These are phyloP conservation scores for Cordyceps fumosorosea DNA, from an alignment of 2,329 filamentous ascomycete genomes.

Conservation along the genomic window DNA sequence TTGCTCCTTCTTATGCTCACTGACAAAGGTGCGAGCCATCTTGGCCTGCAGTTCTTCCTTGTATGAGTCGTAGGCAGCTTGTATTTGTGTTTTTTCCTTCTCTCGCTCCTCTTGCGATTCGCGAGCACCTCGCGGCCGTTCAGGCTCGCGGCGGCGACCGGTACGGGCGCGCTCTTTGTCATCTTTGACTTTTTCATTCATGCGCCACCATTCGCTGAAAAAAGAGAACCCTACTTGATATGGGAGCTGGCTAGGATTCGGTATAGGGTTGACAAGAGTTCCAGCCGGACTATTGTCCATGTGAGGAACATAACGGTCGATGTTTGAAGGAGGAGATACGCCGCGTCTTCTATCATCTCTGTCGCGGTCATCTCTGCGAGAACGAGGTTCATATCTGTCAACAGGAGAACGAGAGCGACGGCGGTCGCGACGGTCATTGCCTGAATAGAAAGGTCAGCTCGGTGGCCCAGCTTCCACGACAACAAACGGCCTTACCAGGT, in stretches of 20 bases:
- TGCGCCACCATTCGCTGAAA: constrained; percentile 81
- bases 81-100: constrained; percentile 72
- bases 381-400: constrained; percentile 70
- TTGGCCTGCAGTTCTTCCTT: constrained; percentile 64
- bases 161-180: constrained; percentile 67
- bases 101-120: constrained; percentile 68
- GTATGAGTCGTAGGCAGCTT: constrained; percentile 60
- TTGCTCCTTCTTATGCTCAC: constrained; percentile 88
- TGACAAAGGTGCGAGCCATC: constrained; percentile 86
- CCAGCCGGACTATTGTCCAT: constrained; percentile 48
- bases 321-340: constrained; percentile 59
- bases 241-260: constrained; percentile 64
- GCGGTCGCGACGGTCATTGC: constrained; percentile 52
- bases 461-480: not conserved
- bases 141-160: constrained; percentile 61
- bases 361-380: constrained; percentile 60
- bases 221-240: constrained; percentile 82
- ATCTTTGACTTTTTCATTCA: constrained; percentile 76
- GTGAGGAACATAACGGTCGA: constrained; percentile 79
- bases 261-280: constrained; percentile 55
- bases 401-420: constrained; percentile 65
- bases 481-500: constrained; percentile 50
- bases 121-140: constrained; percentile 55
- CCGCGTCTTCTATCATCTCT: constrained; percentile 59
- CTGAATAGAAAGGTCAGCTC: constrained; percentile 26